Evolutionary conservation across 1,284 basidiomycete genomes (phyloP).

Genomic region (Lentinus polychrous): DNA sequence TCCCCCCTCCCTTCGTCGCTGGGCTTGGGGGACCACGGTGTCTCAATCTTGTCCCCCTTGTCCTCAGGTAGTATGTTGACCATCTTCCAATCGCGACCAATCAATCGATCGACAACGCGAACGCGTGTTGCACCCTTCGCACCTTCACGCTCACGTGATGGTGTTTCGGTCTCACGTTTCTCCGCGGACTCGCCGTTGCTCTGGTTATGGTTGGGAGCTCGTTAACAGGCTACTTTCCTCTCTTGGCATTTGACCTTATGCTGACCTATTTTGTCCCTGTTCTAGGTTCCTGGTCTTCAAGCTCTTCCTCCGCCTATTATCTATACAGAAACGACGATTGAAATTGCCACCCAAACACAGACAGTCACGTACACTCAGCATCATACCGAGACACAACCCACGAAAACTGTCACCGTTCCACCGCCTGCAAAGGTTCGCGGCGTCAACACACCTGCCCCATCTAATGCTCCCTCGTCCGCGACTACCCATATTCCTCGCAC

Average conservation of each 20-base stretch:
- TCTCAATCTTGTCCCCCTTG: slow-evolving; percentile 67
- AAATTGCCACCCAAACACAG: slow-evolving; percentile 53
- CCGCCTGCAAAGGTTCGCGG: slow-evolving; percentile 72
- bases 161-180: slow-evolving; percentile 13
- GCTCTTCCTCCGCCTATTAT: slow-evolving; percentile 56
- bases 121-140: slow-evolving; percentile 22
- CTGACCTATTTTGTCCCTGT: slow-evolving; percentile 32
- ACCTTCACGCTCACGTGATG: slow-evolving; percentile 36
- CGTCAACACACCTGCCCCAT: slow-evolving; percentile 65
- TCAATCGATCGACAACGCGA: slow-evolving; percentile 11
- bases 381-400: slow-evolving; percentile 41
- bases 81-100: slow-evolving; percentile 21
- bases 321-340: slow-evolving; percentile 38
- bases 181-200: slow-evolving; percentile 8
- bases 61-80: slow-evolving; percentile 46
- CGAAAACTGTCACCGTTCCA: slow-evolving; percentile 51
- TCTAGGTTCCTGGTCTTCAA: slow-evolving; percentile 31
- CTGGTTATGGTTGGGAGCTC: slow-evolving; percentile 24
- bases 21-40: slow-evolving; percentile 79
- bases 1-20: slow-evolving; percentile 65
- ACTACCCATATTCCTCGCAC: slow-evolving; percentile 57
- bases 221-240: slow-evolving; percentile 34
- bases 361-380: slow-evolving; percentile 54
- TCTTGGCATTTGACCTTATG: slow-evolving; percentile 18
- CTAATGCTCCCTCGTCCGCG: slow-evolving; percentile 45